Percentiles rank a stretch among this genome's conserved stretches.
Conservation (phyloP, 1,284 basidiomycete genomes). For the Apiotrichum montevideense region DNA sequence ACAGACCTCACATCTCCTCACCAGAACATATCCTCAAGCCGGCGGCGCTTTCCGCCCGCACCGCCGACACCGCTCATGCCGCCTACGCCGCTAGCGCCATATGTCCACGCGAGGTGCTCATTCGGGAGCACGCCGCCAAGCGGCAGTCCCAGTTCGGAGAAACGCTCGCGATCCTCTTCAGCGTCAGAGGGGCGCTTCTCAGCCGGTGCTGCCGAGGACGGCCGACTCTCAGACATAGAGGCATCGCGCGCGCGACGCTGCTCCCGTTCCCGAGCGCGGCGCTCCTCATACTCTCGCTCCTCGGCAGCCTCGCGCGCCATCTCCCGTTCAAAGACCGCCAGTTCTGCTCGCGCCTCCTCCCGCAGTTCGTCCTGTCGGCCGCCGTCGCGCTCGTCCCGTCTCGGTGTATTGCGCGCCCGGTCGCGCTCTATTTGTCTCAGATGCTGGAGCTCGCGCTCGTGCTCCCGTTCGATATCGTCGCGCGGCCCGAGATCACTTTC, state of each 20-base stretch:
- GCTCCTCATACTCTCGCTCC: background rate
- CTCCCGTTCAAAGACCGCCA: background rate
- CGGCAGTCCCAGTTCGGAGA: background rate
- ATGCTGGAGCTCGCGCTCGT: background rate
- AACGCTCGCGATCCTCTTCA: background rate
- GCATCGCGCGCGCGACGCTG: background rate
- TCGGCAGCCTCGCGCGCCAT: background rate
- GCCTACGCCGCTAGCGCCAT: background rate
- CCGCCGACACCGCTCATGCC: background rate
- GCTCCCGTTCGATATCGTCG: background rate
- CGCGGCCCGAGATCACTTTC: background rate
- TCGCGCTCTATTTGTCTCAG: background rate
- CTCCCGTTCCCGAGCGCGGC: background rate
- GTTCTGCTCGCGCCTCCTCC: background rate
- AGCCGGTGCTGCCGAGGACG: background rate
- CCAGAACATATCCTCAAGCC: conserved; percentile 3
- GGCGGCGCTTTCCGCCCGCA: background rate
- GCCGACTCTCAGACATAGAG: background rate
- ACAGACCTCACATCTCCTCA: background rate
- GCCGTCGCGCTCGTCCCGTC: background rate
- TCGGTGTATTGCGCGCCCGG: background rate
- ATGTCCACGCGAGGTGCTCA: conserved; percentile 3
- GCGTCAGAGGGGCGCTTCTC: background rate
- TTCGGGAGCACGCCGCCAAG: background rate
- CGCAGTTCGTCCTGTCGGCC: background rate